phyloP scores from a whole-genome alignment of 495 filamentous ascomycete genomes.

The Penicillium chermesinum region DNA sequence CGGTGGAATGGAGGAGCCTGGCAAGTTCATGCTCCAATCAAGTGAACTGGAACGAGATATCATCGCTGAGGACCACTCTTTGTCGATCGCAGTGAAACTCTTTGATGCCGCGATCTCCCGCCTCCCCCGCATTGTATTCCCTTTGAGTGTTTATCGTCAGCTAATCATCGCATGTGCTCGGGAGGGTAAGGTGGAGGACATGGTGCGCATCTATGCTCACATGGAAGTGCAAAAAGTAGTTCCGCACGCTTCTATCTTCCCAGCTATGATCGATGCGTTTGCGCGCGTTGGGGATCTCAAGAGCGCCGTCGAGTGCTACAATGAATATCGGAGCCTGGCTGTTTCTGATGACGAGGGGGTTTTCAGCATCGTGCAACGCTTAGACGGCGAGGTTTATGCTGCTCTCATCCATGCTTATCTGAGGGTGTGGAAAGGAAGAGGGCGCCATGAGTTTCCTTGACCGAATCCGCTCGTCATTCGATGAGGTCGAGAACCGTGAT shows the following conservation, averaged over 20 bases:
- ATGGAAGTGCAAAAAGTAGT: constrained; percentile 73
- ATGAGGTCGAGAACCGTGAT: constrained; percentile 48
- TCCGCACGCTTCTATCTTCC: constrained; percentile 75
- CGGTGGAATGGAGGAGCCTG: constrained; percentile 78
- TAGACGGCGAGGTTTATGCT: constrained; percentile 82
- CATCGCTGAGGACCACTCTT: constrained; percentile 76
- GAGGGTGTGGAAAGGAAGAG: constrained; percentile 65
- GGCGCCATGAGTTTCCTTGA: constrained; percentile 79
- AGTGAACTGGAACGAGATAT: constrained; percentile 78
- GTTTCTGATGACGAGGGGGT: constrained; percentile 74
- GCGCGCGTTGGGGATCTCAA: constrained; percentile 70
- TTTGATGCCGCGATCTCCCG: constrained; percentile 66
- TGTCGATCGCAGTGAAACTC: constrained; percentile 75
- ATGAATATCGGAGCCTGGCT: constrained; percentile 83
- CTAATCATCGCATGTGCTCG: constrained; percentile 83
- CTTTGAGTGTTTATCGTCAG: constrained; percentile 70
- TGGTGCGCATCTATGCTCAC: constrained; percentile 83
- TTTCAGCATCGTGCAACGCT: constrained; percentile 61
- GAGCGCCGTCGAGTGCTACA: constrained; percentile 92
- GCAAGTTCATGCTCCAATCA: constrained; percentile 85
- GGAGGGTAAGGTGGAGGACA: constrained; percentile 70
- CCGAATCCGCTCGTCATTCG: constrained; percentile 60
- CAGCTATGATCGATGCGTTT: constrained; percentile 89
- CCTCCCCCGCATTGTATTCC: constrained; percentile 49
- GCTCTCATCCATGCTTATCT: constrained; percentile 83